Evolutionary conservation across 805 yeast genomes (phyloP).

Genomic region (Saturnispora sanitii): DNA sequence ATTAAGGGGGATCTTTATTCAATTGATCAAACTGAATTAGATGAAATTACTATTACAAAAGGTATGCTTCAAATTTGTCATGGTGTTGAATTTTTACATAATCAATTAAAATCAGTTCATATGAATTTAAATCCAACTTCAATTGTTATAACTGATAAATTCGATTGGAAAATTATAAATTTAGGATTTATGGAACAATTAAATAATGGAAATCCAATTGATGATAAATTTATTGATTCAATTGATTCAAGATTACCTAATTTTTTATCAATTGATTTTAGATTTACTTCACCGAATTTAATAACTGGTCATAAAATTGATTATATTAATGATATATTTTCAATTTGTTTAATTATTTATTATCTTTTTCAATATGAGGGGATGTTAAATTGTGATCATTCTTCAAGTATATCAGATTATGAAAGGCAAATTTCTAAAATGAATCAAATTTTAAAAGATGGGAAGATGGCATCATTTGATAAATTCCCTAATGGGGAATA

Average conservation of each 20-base stretch:
- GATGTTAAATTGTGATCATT: constrained; percentile 32
- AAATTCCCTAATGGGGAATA: constrained; percentile 55
- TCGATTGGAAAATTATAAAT: constrained; percentile 92
- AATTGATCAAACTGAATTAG: constrained; percentile 39
- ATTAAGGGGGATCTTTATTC: constrained; percentile 33
- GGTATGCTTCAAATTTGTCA: constrained; percentile 73
- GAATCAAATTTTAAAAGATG: constrained; percentile 27
- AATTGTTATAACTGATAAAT: constrained; percentile 65
- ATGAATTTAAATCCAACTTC: constrained; percentile 70
- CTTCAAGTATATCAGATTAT: constrained; percentile 38
- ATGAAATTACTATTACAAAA: constrained; percentile 61
- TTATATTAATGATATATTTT: constrained; percentile 70
- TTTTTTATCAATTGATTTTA: constrained; percentile 59
- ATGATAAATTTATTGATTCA: constrained; percentile 58
- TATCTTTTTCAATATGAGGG: constrained; percentile 49
- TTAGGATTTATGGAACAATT: constrained; percentile 44
- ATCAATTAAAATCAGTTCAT: constrained; percentile 64
- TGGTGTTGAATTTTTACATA: constrained; percentile 77
- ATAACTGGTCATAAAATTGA: constrained; percentile 54
- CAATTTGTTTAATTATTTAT: constrained; percentile 69
- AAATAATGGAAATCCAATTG: constrained; percentile 30
- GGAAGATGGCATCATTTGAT: constrained; percentile 36
- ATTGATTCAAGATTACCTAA: constrained; percentile 67
- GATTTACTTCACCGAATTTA: constrained; percentile 80
- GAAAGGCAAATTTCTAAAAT: constrained; percentile 42